phyloP scores from a whole-genome alignment of 148 eudicot genomes.

The Dysphania ambrosioides region DNA sequence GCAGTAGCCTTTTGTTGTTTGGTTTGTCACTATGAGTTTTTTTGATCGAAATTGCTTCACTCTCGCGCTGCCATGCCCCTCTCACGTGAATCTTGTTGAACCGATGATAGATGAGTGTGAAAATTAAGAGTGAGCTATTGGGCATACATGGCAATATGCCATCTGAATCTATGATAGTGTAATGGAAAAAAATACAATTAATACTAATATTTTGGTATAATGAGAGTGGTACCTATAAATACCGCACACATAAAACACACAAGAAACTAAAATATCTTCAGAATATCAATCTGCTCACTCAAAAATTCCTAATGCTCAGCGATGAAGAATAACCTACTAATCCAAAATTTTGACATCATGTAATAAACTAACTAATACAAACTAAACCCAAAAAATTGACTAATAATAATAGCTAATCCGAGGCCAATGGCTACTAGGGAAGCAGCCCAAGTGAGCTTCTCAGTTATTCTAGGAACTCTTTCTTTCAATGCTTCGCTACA shows the following conservation, averaged over 20 bases:
- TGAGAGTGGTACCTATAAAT: not conserved
- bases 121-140: no score
- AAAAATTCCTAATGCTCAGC: slow-evolving; percentile 23
- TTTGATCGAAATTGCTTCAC: no score
- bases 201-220: no score
- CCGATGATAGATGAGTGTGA: no score
- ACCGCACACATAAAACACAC: not conserved
- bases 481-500: slow-evolving; percentile 91
- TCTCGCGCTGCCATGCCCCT: not conserved
- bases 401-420: slow-evolving; percentile 71
- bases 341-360: not conserved
- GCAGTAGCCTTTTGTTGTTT: not conserved
- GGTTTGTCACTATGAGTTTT: no score
- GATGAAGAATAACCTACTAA: slow-evolving; percentile 19
- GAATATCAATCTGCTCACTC: slow-evolving; percentile 13
- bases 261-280: not conserved
- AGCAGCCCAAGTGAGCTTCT: slow-evolving; percentile 98
- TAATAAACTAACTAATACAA: slow-evolving; percentile 43
- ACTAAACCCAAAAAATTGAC: slow-evolving; percentile 86
- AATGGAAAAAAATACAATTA: no score
- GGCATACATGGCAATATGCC: no score
- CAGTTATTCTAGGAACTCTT: slow-evolving; percentile 83
- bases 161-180: no score
- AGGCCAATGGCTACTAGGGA: slow-evolving; percentile 84
- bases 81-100: not conserved